A percentile compares a stretch with the other conserved stretches of the same genome.
Evolutionary conservation across 768 basidiomycete genomes (phyloP).

Genomic region (Heimioporus sp.): DNA sequence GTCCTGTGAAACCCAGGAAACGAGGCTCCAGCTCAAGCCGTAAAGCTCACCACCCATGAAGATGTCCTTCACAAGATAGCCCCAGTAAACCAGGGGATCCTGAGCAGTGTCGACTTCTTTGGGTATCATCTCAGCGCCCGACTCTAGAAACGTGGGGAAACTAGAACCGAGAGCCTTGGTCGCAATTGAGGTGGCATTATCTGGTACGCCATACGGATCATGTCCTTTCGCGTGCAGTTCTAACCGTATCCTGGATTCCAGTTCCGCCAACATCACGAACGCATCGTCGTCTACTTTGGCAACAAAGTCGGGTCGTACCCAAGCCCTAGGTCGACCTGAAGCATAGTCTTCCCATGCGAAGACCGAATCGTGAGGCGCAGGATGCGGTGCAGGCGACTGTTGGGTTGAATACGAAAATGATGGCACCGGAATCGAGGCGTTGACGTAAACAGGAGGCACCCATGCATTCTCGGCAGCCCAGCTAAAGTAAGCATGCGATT

Average conservation of each 20-base stretch:
- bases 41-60: conserved; percentile 98
- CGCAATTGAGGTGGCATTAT: conserved; percentile 5
- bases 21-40: conserved; percentile 84
- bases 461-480: conserved; percentile 92
- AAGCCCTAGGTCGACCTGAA: conserved; percentile 46
- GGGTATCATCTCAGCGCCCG: neutral
- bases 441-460: conserved; percentile 75
- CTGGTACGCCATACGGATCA: conserved; percentile 19
- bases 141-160: neutral
- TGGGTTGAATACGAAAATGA: conserved; percentile 66
- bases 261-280: conserved; percentile 91
- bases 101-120: conserved; percentile 18
- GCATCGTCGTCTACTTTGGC: conserved; percentile 96
- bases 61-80: conserved; percentile 84
- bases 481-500: conserved; percentile 86
- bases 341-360: conserved; percentile 51
- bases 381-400: conserved; percentile 51
- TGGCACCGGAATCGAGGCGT: conserved; percentile 41
- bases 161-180: neutral
- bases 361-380: conserved; percentile 73
- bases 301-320: conserved; percentile 89
- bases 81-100: conserved; percentile 85
- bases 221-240: conserved; percentile 55
- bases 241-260: conserved; percentile 84
- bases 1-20: conserved; percentile 83